Percentiles rank a stretch among this genome's conserved stretches.
These are phyloP conservation scores for Globisporangium splendens DNA, from an alignment of 352 stramenopile species.

Conservation along the genomic window DNA sequence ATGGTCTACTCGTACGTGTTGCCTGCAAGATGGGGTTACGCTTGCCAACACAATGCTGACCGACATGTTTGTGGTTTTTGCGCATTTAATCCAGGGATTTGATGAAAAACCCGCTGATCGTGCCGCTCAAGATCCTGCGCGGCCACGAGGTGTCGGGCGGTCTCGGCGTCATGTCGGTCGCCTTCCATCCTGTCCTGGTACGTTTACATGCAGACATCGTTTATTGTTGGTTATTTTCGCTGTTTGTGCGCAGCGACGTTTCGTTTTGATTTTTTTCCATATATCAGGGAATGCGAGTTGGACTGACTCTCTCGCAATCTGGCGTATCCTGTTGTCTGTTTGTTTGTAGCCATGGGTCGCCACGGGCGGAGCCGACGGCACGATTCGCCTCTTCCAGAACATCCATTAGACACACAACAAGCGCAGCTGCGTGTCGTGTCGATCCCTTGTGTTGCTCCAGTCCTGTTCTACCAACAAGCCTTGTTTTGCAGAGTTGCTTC, in stretches of 20 bases:
- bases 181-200: constrained; percentile 97
- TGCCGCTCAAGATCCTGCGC: constrained; percentile 98
- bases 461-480: too few relatives aligned
- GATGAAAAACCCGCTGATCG: constrained; percentile 98
- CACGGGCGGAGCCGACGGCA: constrained; percentile 93
- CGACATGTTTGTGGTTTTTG: background rate
- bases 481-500: too few relatives aligned
- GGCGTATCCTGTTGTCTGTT: constrained; percentile 10
- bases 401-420: constrained; percentile 72
- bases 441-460: too few relatives aligned
- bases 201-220: constrained; percentile 10
- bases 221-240: background rate
- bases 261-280: too few relatives aligned
- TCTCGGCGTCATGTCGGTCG: constrained; percentile 93
- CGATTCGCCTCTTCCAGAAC: constrained; percentile 97
- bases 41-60: constrained; percentile 9
- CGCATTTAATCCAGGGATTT: constrained; percentile 79
- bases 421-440: too few relatives aligned
- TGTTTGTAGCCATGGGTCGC: constrained; percentile 87
- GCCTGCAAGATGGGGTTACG: background rate
- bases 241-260: too few relatives aligned
- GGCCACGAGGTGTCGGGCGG: constrained; percentile 92
- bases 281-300: too few relatives aligned
- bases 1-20: constrained; percentile 98
- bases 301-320: constrained; percentile 36